phyloP scores from a whole-genome alignment of 208 protist species.

The Leptomonas seymouri region DNA sequence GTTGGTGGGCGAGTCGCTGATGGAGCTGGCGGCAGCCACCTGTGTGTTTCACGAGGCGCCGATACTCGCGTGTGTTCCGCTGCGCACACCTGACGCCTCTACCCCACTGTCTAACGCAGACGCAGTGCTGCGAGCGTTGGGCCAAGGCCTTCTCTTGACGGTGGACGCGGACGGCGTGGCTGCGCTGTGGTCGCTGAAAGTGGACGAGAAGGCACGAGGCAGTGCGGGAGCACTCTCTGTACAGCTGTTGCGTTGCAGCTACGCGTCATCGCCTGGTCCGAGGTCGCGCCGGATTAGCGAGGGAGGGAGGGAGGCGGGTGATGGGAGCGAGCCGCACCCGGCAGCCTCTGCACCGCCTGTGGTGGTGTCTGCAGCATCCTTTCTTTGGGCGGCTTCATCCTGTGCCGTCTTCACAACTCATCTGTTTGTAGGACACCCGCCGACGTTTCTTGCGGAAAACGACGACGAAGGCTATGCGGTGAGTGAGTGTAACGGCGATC shows the following conservation, averaged over 20 bases:
- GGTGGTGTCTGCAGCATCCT: conserved; percentile 17
- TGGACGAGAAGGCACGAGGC: not conserved
- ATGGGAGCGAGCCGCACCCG: not conserved
- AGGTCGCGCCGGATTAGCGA: not conserved
- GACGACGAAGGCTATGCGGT: not conserved
- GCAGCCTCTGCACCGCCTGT: conserved; percentile 13
- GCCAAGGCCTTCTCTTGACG: conserved; percentile 15
- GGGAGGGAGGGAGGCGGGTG: not conserved
- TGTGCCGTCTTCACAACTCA: conserved; percentile 22
- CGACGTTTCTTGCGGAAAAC: not conserved
- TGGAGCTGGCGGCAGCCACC: conserved; percentile 30
- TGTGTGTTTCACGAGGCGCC: conserved; percentile 36
- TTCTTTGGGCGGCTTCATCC: not conserved
- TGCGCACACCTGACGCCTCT: conserved; percentile 5
- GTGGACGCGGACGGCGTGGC: conserved; percentile 40
- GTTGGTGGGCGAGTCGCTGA: conserved; percentile 32
- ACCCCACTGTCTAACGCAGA: not conserved
- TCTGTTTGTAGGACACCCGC: conserved; percentile 1
- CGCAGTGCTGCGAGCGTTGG: not conserved
- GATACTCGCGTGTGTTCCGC: conserved; percentile 26
- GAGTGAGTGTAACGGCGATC: not conserved
- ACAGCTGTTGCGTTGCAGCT: conserved; percentile 22
- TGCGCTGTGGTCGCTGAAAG: conserved; percentile 33
- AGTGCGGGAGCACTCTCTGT: not conserved
- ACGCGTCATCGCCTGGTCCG: conserved; percentile 2